phyloP scores from a whole-genome alignment of 805 yeast genomes.

The Metschnikowia similis region DNA sequence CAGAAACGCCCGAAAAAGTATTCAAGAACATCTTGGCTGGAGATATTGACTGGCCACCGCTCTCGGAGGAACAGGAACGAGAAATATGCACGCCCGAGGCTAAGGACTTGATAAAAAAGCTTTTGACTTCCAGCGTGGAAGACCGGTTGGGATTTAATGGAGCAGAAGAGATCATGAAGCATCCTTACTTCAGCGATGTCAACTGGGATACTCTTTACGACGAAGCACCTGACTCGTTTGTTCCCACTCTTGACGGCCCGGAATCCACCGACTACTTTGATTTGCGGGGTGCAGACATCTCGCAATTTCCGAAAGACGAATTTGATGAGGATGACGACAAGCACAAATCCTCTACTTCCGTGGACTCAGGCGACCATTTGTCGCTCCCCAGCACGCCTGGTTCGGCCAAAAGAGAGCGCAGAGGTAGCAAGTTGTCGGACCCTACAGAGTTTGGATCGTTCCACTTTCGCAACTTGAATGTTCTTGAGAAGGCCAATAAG shows the following conservation, averaged over 20 bases:
- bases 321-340: conserved; percentile 25
- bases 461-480: conserved; percentile 81
- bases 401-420: conserved; percentile 52
- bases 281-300: conserved; percentile 75
- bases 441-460: conserved; percentile 87
- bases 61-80: conserved; percentile 49
- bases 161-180: conserved; percentile 70
- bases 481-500: conserved; percentile 88
- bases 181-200: conserved; percentile 69
- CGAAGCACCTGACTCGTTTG: conserved; percentile 69
- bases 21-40: conserved; percentile 76
- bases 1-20: conserved; percentile 69
- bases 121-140: conserved; percentile 61
- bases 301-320: conserved; percentile 53
- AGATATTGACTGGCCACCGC: conserved; percentile 78
- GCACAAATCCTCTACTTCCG: neutral
- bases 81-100: conserved; percentile 61
- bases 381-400: conserved; percentile 19
- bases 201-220: conserved; percentile 71
- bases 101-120: conserved; percentile 61
- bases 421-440: conserved; percentile 70
- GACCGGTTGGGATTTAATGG: conserved; percentile 76
- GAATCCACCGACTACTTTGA: conserved; percentile 92
- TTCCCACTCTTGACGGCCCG: conserved; percentile 75
- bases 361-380: conserved; percentile 9